Base-by-base conservation (phyloP, 306 rosid genomes). In the Lotus japonicus region DNA sequence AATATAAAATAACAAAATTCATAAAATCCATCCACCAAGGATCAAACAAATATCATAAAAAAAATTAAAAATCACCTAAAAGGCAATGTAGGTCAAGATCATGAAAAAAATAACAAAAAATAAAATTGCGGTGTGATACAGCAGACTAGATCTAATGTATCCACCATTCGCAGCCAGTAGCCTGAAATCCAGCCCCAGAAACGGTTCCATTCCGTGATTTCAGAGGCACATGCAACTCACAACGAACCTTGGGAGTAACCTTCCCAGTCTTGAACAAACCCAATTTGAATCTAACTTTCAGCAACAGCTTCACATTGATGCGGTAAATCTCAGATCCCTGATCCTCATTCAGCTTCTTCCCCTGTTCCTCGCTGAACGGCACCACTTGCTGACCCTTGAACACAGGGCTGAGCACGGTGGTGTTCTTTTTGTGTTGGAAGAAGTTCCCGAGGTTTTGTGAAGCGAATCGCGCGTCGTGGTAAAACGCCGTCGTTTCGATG, bases 151-250 rank as follows among this genome's bases (percentile, higher is more conserved):
- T 63, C 72, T 65, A 77, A 64, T 14, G 70, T 39, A 70, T 16
- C 60, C 45, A 28, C 46, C 64, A 64, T 79, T 46, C 64, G 71
- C 92, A 86, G 0, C 46, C 16, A 2, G 83, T 81, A 1, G 44
- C 7, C 23, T 68, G 56, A 75, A 86, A 86, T 0, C 0, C 55
- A 26, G 33, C 14, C 0, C 19, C 8, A 1, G 65, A 9, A 0
- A 62, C 38, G 23, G 67, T 53, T 16, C 73, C 79, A 21, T 54
- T 82, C 1, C 18, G 41, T 2, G 63, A 58, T 33, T 17, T 64
- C 75, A 87, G 17, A 6, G 92, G 89, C 58, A 84, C 58, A 39
- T 82, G 36, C 71, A 87, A 60, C 0, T 28, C 81, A 42, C 92
- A 87, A 12, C 44, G 21, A 46, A 84, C 66, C 77, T 75, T 87